These are phyloP conservation scores for Botrytis aclada DNA, from an alignment of 2,329 filamentous ascomycete genomes.

Conservation along the genomic window DNA sequence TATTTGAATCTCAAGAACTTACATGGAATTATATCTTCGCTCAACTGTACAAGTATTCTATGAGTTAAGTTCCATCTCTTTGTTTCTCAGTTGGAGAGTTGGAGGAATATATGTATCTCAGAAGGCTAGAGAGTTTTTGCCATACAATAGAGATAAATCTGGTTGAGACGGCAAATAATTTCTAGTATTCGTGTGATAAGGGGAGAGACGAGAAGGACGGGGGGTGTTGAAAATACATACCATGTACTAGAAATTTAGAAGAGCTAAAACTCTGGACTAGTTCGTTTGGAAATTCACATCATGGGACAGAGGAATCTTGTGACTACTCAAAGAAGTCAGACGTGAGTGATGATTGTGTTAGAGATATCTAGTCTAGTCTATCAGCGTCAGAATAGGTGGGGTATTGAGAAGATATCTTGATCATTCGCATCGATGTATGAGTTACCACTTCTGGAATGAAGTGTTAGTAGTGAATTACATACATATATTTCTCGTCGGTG, in stretches of 20 bases:
- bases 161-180: background rate
- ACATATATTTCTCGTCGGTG: accelerated
- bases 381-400: background rate
- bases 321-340: background rate
- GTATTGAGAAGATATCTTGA: background rate
- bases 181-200: no score
- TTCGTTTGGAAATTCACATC: background rate
- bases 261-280: accelerated
- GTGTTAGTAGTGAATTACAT: background rate
- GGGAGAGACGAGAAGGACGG: background rate
- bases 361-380: background rate
- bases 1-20: no score
- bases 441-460: accelerated
- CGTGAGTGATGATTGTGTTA: background rate
- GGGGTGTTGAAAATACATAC: background rate
- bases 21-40: no score
- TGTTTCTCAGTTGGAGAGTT: no score
- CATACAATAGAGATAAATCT: background rate
- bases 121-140: no score
- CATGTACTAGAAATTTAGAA: background rate
- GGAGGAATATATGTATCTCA: no score
- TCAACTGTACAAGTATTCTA: no score
- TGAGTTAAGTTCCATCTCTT: no score
- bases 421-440: background rate
- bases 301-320: background rate